Percentiles rank a stretch among this genome's conserved stretches.
These are phyloP conservation scores for Eutrema heterophyllum DNA, from an alignment of 345 rosid species.

Conservation along the genomic window DNA sequence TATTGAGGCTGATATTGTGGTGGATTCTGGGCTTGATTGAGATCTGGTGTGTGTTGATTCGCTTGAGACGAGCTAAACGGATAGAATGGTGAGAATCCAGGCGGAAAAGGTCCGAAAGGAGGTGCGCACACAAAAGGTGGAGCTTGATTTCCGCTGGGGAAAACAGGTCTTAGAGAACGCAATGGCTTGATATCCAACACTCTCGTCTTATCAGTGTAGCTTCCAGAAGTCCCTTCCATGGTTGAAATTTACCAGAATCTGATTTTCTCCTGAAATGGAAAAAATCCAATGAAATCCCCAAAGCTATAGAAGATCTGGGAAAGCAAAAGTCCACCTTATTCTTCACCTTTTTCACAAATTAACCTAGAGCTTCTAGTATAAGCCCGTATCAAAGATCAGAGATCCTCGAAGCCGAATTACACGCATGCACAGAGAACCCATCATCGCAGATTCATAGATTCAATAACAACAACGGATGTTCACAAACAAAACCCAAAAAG, in stretches of 20 bases:
- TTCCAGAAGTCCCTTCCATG: constrained; percentile 50
- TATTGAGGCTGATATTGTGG: background rate
- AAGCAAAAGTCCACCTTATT: background rate
- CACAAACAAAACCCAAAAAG: background rate
- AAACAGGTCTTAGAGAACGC: constrained; percentile 60
- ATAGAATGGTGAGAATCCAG: constrained; percentile 65
- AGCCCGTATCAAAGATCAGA: background rate
- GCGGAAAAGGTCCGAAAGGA: constrained; percentile 50
- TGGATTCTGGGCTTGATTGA: constrained; percentile 35
- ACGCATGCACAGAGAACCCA: constrained; percentile 19
- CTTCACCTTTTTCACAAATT: background rate
- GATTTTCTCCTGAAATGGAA: background rate
- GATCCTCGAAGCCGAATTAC: background rate
- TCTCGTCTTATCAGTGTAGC: constrained; percentile 46
- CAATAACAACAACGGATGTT: background rate
- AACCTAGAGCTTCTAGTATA: background rate
- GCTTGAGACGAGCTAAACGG: constrained; percentile 42
- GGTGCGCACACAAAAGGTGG: constrained; percentile 46
- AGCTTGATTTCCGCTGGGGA: constrained; percentile 40
- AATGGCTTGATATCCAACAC: constrained; percentile 79
- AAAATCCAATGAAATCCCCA: background rate
- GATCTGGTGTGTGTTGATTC: constrained; percentile 34
- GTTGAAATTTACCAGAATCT: background rate
- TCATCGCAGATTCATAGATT: constrained; percentile 4
- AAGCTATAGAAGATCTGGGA: constrained; percentile 8